These are phyloP conservation scores for Paramarasmius palmivorus DNA, from an alignment of 1,284 basidiomycete species.

Conservation along the genomic window DNA sequence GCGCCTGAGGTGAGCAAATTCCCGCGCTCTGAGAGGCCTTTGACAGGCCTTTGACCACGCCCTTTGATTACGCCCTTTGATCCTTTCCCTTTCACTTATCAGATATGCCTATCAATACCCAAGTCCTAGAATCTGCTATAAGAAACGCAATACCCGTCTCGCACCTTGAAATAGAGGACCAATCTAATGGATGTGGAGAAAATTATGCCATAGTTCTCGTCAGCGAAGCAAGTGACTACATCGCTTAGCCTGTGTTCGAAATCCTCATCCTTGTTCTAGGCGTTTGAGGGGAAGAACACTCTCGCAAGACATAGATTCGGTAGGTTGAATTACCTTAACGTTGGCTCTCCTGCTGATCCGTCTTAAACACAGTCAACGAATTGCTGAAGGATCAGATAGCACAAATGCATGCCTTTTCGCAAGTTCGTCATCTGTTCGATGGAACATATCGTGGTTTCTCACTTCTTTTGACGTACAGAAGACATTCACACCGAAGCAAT, in stretches of 20 bases:
- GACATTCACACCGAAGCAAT: slow-evolving; percentile 75
- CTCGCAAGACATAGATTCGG: slow-evolving; percentile 68
- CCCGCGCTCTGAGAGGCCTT: no score
- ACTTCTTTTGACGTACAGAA: slow-evolving; percentile 43
- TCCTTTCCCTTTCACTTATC: no score
- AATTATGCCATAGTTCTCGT: slow-evolving; percentile 75
- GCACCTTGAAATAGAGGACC: slow-evolving; percentile 72
- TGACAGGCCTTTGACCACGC: no score
- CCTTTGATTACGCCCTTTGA: no score
- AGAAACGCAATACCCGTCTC: slow-evolving; percentile 57
- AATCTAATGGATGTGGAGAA: slow-evolving; percentile 77
- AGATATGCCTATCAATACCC: slow-evolving; percentile 59
- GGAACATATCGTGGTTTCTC: background rate
- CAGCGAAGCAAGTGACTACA: slow-evolving; percentile 54
- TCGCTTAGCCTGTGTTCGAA: background rate
- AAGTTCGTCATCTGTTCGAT: slow-evolving; percentile 45
- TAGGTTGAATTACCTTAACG: slow-evolving; percentile 30
- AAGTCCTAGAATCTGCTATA: slow-evolving; percentile 60
- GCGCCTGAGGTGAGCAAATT: no score
- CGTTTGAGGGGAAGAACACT: slow-evolving; percentile 76
- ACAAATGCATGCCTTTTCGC: slow-evolving; percentile 82
- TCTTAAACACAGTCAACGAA: slow-evolving; percentile 61
- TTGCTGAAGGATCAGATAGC: slow-evolving; percentile 70
- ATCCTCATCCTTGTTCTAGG: slow-evolving; percentile 35
- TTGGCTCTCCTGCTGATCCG: slow-evolving; percentile 8